Evolutionary conservation across 2,329 filamentous ascomycete genomes (phyloP), one percentile per base, ranked within the genome.

Genomic region (Colletotrichum limetticola): DNA sequence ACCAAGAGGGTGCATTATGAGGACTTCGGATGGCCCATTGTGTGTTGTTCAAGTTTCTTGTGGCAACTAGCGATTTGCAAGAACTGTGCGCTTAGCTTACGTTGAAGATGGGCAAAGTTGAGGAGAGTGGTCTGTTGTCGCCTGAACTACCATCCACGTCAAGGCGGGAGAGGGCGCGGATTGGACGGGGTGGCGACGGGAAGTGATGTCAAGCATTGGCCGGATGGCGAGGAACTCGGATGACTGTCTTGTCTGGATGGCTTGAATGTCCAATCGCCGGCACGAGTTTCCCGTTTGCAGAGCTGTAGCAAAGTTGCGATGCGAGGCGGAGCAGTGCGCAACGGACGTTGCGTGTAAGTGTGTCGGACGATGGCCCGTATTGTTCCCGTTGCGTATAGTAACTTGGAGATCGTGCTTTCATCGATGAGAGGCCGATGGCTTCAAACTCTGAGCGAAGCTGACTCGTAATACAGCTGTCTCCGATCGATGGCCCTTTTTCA

Each of bases 71-170:
- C 24, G 22, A 22, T 19, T 19, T 32, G 7, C 11, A 6, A 22
- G 30, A 59, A 26, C 26, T 9, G 42, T 46, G 42, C 22, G 63
- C 53, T 22, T 42, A 14, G 61, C n/a, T 37, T 42, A 57, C 26
- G 28, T 52, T 49, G 49, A 52, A 57, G 58, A 62, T 14, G 49
- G 35, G 49, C 68, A 67, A 28, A 71, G 68, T 71, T 71, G 57
- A 14, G 42, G 57, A 52, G 19, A n/a, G 42, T 42, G 14, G 35
- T 52, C 22, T 53, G 46, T 19, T 66, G 35, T 64, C 56, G 53
- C 55, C 68, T 61, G 63, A 71, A 67, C 68, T 71, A 28, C 56
- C 19, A 56, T 30, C 24, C 26, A 49, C 6, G 46, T 56, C 49
- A 24, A 46, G 5, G 46, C 32, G 22, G 63, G 63, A 60, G 62